These are phyloP conservation scores for Pyrenochaeta sp. DNA, from an alignment of 2,329 filamentous ascomycete genomes.

Conservation along the genomic window DNA sequence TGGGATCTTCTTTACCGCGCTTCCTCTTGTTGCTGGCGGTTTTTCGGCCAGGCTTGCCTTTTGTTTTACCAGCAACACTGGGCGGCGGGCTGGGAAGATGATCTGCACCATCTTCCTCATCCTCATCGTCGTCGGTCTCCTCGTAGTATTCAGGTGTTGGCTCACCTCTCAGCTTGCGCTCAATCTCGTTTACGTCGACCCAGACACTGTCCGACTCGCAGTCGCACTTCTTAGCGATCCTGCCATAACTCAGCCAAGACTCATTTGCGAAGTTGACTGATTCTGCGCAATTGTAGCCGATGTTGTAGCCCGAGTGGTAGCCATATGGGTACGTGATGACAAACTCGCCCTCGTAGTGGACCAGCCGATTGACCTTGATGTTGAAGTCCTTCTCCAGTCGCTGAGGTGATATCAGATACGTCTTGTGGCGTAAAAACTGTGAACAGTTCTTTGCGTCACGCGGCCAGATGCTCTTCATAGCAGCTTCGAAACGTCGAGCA, in stretches of 20 bases:
- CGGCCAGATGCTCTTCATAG: conserved; percentile 96
- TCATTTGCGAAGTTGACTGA: conserved; percentile 98
- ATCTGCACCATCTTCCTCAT: conserved; percentile 64
- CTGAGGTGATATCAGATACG: conserved; percentile 92
- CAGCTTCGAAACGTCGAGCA: conserved; percentile 88
- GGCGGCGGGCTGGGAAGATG: conserved; percentile 81
- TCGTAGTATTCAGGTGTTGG: conserved; percentile 81
- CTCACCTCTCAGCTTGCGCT: conserved; percentile 91
- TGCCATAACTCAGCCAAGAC: conserved; percentile 92
- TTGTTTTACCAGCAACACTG: conserved; percentile 74
- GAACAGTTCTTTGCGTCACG: conserved; percentile 94
- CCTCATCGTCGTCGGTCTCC: conserved; percentile 75
- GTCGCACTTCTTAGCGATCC: conserved; percentile 95
- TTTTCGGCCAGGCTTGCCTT: conserved; percentile 74
- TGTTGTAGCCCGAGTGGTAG: conserved; percentile 96
- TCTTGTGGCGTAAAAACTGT: conserved; percentile 97
- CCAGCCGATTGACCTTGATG: conserved; percentile 94
- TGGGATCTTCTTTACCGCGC: conserved; percentile 54
- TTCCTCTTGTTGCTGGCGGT: conserved; percentile 68
- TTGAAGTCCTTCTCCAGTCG: conserved; percentile 87
- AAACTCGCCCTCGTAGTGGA: conserved; percentile 96
- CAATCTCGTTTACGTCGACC: conserved; percentile 96
- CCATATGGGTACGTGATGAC: conserved; percentile 98
- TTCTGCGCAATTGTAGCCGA: conserved; percentile 98
- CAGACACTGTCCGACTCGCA: conserved; percentile 98